Evolutionary conservation across 345 rosid species (phyloP).

Genomic region (Lepidium sativum): DNA sequence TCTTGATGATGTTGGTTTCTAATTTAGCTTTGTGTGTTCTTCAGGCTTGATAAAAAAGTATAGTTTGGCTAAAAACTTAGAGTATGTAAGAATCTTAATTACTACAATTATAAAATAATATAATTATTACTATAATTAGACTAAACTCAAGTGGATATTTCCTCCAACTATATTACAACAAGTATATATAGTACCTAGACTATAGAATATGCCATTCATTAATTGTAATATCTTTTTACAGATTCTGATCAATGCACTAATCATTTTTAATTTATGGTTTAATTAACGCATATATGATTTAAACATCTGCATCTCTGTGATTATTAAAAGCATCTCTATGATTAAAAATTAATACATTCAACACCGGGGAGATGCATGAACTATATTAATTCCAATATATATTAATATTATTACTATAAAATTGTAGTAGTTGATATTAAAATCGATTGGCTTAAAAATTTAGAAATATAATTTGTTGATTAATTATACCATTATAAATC

Average conservation of each 20-base stretch:
- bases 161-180: not conserved
- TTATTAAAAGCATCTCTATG: not conserved
- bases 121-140: no score
- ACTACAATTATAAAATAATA: no score
- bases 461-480: not conserved
- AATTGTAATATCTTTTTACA: not conserved
- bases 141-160: not conserved
- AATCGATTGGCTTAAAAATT: not conserved
- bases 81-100: no score
- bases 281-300: not conserved
- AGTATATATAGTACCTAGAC: no score
- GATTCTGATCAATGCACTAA: not conserved
- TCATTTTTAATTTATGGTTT: not conserved
- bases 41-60: no score
- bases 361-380: constrained; percentile 8
- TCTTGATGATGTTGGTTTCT: no score
- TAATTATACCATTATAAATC: not conserved
- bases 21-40: no score
- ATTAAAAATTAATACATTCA: constrained; percentile 7
- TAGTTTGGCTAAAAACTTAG: no score
- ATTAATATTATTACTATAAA: constrained; percentile 7
- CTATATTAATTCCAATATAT: constrained; percentile 1
- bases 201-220: constrained; percentile 14
- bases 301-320: no score
- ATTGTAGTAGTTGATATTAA: not conserved